Evolutionary conservation across 73 alveolate genomes (phyloP).

Genomic region (Paraurostyla sp.): DNA sequence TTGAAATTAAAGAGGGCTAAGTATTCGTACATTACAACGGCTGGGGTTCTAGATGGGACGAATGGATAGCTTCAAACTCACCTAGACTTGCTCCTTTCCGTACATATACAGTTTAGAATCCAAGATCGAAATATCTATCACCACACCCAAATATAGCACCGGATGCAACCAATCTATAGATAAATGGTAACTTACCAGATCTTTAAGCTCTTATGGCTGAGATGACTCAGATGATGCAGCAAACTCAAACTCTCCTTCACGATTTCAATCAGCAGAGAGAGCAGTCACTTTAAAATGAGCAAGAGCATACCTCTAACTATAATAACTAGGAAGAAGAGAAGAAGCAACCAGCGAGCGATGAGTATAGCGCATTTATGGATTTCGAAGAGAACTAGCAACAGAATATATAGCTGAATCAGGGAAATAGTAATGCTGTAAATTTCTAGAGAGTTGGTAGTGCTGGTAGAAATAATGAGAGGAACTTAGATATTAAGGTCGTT

Average conservation of each 20-base stretch:
- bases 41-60: conserved; percentile 99
- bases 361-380: conserved; percentile 16
- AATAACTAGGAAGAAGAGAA: conserved; percentile 26
- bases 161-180: conserved; percentile 80
- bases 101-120: conserved; percentile 90
- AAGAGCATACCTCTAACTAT: background rate
- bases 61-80: conserved; percentile 92
- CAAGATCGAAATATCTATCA: conserved; percentile 82
- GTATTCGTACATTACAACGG: conserved; percentile 97
- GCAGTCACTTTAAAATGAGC: background rate
- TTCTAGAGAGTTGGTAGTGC: too few relatives aligned
- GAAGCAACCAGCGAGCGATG: conserved; percentile 19
- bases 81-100: conserved; percentile 93
- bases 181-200: background rate
- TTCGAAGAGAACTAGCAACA: conserved; percentile 13
- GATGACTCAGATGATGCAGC: conserved; percentile 21
- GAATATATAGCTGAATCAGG: background rate
- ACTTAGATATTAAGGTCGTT: conserved; percentile 6
- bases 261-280: conserved; percentile 34
- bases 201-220: background rate
- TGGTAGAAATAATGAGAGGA: background rate
- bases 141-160: conserved; percentile 95
- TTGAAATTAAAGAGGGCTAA: conserved; percentile 83
- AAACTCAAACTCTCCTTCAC: background rate
- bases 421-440: background rate